phyloP scores from a whole-genome alignment of 306 rosid genomes.

The Calophaca sinica region DNA sequence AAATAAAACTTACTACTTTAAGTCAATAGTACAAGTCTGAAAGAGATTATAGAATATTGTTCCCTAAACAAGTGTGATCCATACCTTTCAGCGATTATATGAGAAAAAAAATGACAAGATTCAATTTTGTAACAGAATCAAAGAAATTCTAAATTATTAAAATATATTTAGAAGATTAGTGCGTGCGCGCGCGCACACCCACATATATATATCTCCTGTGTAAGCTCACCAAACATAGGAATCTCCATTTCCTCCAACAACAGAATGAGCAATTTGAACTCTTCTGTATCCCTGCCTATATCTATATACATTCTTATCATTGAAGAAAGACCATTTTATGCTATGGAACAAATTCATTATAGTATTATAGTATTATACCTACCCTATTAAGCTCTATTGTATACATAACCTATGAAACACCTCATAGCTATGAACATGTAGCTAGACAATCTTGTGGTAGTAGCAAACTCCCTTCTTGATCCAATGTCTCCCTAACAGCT shows the following conservation, averaged over 20 bases:
- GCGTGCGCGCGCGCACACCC: too few species aligned
- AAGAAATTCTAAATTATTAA: slow-evolving; percentile 23
- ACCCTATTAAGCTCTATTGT: slow-evolving; percentile 43
- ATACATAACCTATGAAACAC: slow-evolving; percentile 45
- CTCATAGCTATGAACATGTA: slow-evolving; percentile 65
- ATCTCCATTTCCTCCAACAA: slow-evolving; percentile 50
- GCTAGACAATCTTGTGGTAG: slow-evolving; percentile 76
- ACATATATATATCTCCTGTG: slow-evolving; percentile 43
- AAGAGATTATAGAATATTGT: background rate
- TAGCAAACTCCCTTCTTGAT: slow-evolving; percentile 62
- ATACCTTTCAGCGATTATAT: slow-evolving; percentile 13
- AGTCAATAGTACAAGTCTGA: background rate
- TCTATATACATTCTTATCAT: slow-evolving; percentile 57
- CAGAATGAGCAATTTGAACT: slow-evolving; percentile 51
- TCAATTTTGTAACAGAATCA: slow-evolving; percentile 15
- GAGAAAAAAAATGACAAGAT: slow-evolving; percentile 22
- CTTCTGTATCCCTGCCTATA: slow-evolving; percentile 55
- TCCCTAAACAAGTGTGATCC: slow-evolving; percentile 17
- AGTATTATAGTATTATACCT: background rate
- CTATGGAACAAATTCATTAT: slow-evolving; percentile 47
- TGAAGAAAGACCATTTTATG: slow-evolving; percentile 52
- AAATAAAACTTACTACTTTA: background rate
- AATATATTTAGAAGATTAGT: slow-evolving; percentile 41
- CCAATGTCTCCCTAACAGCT: slow-evolving; percentile 72
- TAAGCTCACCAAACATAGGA: slow-evolving; percentile 53